A percentile compares a stretch with the other conserved stretches of the same genome.
phyloP scores from a whole-genome alignment of 768 basidiomycete genomes.

The Suillus decipiens region DNA sequence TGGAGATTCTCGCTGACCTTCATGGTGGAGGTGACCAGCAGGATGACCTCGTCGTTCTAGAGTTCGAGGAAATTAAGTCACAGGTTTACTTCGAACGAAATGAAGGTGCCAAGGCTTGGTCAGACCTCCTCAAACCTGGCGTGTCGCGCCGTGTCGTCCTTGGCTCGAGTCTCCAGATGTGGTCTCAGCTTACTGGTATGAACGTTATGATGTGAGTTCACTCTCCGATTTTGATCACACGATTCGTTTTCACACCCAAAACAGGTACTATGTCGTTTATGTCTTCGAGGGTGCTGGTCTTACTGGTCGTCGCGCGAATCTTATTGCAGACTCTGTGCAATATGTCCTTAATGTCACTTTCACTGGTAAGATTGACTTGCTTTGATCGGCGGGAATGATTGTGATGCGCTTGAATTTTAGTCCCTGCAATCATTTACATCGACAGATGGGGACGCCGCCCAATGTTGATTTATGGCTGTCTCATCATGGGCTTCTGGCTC shows the following conservation, averaged over 20 bases:
- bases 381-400: constrained; percentile 1
- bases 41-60: constrained; percentile 66
- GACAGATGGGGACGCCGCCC: constrained; percentile 82
- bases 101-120: constrained; percentile 70
- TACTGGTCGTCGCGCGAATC: constrained; percentile 70
- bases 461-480: constrained; percentile 65
- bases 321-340: constrained; percentile 74
- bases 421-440: constrained; percentile 61
- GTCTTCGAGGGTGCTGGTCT: constrained; percentile 79
- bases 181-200: constrained; percentile 78
- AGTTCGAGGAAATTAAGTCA: constrained; percentile 65
- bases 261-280: constrained; percentile 46
- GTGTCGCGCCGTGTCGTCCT: constrained; percentile 71
- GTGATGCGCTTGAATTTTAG: constrained; percentile 3
- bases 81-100: constrained; percentile 61
- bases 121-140: constrained; percentile 65
- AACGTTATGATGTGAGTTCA: constrained; percentile 73
- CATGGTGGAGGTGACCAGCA: constrained; percentile 60
- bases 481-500: constrained; percentile 76
- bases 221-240: background rate
- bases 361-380: constrained; percentile 28
- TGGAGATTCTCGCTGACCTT: constrained; percentile 72
- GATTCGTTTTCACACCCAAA: constrained; percentile 1
- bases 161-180: constrained; percentile 75
- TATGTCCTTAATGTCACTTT: constrained; percentile 44